Evolutionary conservation across 192 early-diverging fungal genomes (phyloP).

Genomic region (Entomortierella chlamydospora): DNA sequence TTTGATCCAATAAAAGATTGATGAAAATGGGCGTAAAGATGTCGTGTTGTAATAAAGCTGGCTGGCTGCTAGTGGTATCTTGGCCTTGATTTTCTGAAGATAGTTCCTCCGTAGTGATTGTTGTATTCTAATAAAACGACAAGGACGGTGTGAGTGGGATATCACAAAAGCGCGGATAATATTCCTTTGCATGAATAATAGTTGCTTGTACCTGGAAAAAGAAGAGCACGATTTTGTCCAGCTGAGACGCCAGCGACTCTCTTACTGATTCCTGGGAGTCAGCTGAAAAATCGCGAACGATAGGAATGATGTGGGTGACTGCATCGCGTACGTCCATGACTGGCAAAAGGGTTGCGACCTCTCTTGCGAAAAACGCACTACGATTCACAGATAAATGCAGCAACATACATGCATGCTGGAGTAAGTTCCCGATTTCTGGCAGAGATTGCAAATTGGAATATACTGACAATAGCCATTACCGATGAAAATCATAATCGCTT

Average conservation of each 20-base stretch:
- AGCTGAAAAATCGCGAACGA: constrained; percentile 19
- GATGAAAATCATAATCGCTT: constrained; percentile 49
- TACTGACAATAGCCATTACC: too few relatives aligned
- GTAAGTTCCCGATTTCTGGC: too few relatives aligned
- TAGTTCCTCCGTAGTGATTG: constrained; percentile 4
- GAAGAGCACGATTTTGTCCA: constrained; percentile 46
- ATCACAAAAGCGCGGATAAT: too few relatives aligned
- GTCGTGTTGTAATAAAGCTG: constrained; percentile 40
- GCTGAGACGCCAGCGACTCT: constrained; percentile 31
- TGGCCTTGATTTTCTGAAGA: constrained; percentile 1
- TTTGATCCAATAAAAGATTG: constrained; percentile 68
- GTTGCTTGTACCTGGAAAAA: constrained; percentile 26
- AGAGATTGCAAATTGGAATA: too few relatives aligned
- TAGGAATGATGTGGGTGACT: constrained; percentile 26
- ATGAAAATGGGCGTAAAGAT: constrained; percentile 60
- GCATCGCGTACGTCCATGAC: constrained; percentile 27
- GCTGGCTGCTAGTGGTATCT: constrained; percentile 3
- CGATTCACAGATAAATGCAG: background rate
- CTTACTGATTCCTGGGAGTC: constrained; percentile 32
- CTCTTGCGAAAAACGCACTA: constrained; percentile 27
- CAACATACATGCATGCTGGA: too few relatives aligned
- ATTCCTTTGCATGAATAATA: background rate
- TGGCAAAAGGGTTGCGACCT: constrained; percentile 22
- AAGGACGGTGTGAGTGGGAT: too few relatives aligned
- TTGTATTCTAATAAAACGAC: constrained; percentile 4